These are phyloP conservation scores for Oryza rufipogon DNA, from an alignment of 176 grass and related monocot genomes.

Conservation along the genomic window DNA sequence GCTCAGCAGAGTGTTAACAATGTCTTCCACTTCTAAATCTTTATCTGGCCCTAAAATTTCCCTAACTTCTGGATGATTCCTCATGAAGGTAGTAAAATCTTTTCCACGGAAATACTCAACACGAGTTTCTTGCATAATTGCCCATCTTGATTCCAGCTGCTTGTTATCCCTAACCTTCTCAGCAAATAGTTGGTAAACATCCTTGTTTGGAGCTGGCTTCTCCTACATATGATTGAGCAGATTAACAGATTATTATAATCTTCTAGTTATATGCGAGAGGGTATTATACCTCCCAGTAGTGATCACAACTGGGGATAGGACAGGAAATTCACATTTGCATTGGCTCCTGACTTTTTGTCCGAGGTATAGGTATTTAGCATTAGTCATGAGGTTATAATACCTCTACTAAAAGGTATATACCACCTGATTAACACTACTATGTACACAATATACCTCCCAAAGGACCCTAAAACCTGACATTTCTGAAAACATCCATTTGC, in stretches of 20 bases:
- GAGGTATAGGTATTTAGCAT: too few relatives aligned
- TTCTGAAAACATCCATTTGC: too few relatives aligned
- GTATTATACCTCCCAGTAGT: too few relatives aligned
- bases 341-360: too few relatives aligned
- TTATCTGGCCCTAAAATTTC: conserved; percentile 83
- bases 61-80: conserved; percentile 83
- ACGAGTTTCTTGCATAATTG: conserved; percentile 98
- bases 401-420: too few relatives aligned
- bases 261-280: background rate
- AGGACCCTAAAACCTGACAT: too few relatives aligned
- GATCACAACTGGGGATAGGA: too few relatives aligned
- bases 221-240: conserved; percentile 45
- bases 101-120: conserved; percentile 99
- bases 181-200: conserved; percentile 88
- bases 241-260: background rate
- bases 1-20: conserved; percentile 72
- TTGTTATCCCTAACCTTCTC: conserved; percentile 99
- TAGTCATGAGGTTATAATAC: too few relatives aligned
- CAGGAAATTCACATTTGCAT: too few relatives aligned
- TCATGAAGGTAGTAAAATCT: conserved; percentile 85
- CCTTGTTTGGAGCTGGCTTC: conserved; percentile 75
- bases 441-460: too few relatives aligned
- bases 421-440: too few relatives aligned
- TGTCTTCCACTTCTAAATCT: conserved; percentile 84
- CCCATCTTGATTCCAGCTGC: conserved; percentile 95